These are phyloP conservation scores for Luzula sylvatica DNA, from an alignment of 176 grass and related monocot species.

Conservation along the genomic window DNA sequence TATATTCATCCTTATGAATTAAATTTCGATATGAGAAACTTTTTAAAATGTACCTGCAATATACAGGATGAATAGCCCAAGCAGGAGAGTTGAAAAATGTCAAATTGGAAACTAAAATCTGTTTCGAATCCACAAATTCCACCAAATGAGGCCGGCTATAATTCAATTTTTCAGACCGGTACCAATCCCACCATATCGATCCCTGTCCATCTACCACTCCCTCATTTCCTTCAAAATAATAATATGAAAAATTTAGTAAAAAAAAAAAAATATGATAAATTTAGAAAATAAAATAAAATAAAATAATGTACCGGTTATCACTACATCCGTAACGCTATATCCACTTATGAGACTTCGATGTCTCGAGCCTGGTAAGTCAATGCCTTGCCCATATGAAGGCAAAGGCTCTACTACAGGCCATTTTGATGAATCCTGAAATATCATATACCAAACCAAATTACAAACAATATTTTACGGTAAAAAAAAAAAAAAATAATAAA, in stretches of 20 bases:
- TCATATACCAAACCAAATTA: not conserved
- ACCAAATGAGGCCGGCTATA: slow-evolving; percentile 79
- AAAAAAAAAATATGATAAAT: not conserved
- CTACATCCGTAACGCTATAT: slow-evolving; percentile 63
- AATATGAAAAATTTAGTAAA: not conserved
- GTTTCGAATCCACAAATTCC: slow-evolving; percentile 51
- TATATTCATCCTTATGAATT: no score
- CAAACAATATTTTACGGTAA: slow-evolving; percentile 1
- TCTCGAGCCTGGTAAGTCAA: slow-evolving; percentile 63
- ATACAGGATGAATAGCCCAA: slow-evolving; percentile 85
- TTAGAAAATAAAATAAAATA: not conserved
- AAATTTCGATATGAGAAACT: not conserved
- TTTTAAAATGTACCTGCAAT: slow-evolving; percentile 43
- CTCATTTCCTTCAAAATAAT: slow-evolving; percentile 40
- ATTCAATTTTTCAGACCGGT: slow-evolving; percentile 44
- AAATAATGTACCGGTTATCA: slow-evolving; percentile 52
- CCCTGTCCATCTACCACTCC: slow-evolving; percentile 84
- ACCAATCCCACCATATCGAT: slow-evolving; percentile 76
- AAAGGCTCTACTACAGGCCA: slow-evolving; percentile 74
- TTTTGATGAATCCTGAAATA: slow-evolving; percentile 60
- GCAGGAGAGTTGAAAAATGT: slow-evolving; percentile 75
- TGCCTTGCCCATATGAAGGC: slow-evolving; percentile 78
- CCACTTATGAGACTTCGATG: slow-evolving; percentile 77
- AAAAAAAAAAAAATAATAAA: slow-evolving; percentile 5
- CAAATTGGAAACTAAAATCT: slow-evolving; percentile 75